Conservation (phyloP, 441 rosid species). For the Gossypium gossypioides region DNA sequence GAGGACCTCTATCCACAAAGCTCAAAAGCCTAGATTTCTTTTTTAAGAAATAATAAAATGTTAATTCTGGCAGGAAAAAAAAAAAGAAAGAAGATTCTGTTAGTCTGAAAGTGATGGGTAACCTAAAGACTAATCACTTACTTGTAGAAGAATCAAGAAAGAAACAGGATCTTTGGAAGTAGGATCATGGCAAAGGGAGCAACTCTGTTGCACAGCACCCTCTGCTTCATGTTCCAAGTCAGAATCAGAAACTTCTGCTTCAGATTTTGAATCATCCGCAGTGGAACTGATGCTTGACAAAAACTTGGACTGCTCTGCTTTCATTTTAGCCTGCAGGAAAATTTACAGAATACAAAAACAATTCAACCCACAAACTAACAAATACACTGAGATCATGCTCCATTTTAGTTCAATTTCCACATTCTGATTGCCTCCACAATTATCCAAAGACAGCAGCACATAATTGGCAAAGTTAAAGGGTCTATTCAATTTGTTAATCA, state of each 20-base stretch:
- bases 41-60: slow-evolving; percentile 17
- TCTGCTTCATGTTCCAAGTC: slow-evolving; percentile 32
- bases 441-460: neutral
- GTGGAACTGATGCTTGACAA: slow-evolving; percentile 50
- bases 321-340: slow-evolving; percentile 84
- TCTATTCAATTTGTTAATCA: neutral
- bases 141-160: slow-evolving; percentile 89
- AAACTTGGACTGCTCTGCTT: slow-evolving; percentile 90
- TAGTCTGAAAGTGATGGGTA: slow-evolving; percentile 13
- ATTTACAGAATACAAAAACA: slow-evolving; percentile 14
- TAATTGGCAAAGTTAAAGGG: neutral
- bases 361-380: slow-evolving; percentile 5
- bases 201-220: slow-evolving; percentile 50
- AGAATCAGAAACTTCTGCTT: slow-evolving; percentile 35
- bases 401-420: slow-evolving; percentile 3
- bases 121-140: slow-evolving; percentile 23
- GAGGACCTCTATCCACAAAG: slow-evolving; percentile 65
- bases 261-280: slow-evolving; percentile 38
- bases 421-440: neutral
- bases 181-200: slow-evolving; percentile 87
- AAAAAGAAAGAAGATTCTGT: neutral
- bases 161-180: slow-evolving; percentile 70
- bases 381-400: slow-evolving; percentile 4
- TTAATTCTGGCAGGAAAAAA: slow-evolving; percentile 11
- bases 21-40: slow-evolving; percentile 93